Base-by-base conservation (phyloP, 352 stramenopile genomes). In the Phytophthora sp. region DNA sequence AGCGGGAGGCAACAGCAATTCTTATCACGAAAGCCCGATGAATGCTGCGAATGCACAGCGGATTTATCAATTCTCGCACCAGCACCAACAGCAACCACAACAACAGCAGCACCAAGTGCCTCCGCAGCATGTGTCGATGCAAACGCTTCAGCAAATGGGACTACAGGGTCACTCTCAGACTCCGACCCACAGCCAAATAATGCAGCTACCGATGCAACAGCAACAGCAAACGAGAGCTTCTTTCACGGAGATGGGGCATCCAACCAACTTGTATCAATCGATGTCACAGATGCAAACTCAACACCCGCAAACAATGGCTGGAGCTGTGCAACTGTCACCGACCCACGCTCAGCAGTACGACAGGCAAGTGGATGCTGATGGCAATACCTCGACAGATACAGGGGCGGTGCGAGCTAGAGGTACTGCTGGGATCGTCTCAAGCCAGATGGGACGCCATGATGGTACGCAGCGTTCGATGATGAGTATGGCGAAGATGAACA, bases 191-290 rank as follows among this genome's bases (percentile, higher is more conserved):
- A 69, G 65, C n/a, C 79, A 88, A 55, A 71, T 83, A 67, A 72
- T 90, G 69, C 83, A 89, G 63, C 73, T 89, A 73, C 69, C 76
- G 29, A 74, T 81, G 45, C 77, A 80, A 33, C 71, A 85, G 47
- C 73, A 83, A 38, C 71, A 85, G 36, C 75, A 83, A 59, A 33
- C 61, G 4, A 46, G 73, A 50, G 65, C 66, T 7, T 63, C 74
- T 0, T 91, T 80, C 33, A 60, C 62, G 11, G 82, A 89, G 11
- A 63, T 90, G 56, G 63, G 67, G 15, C 81, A 88, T 54, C 60
- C 66, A 20, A 64, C 12, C 41, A 66, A 39, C 45, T 65, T 88
- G 57, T 92, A 90, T 46, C 81, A 90, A 45, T 69, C 74, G 11
- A 77, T 90, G 69, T 61, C 49, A 13, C 73, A 74, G 53, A 63